phyloP scores from a whole-genome alignment of 2,329 filamentous ascomycete species.

The Fusarium duplospermum region DNA sequence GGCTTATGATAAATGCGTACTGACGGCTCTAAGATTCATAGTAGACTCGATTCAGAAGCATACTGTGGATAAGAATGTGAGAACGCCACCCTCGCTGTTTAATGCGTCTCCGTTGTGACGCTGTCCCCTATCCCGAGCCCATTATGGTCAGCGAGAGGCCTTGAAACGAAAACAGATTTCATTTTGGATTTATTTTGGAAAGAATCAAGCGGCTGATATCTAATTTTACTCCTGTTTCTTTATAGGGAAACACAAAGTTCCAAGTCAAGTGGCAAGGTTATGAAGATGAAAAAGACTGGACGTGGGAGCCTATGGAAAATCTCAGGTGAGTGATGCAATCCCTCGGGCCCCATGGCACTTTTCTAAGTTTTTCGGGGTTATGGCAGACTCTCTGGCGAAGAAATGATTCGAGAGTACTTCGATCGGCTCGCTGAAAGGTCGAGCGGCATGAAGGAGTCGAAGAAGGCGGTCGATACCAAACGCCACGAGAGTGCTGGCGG shows the following conservation, averaged over 20 bases:
- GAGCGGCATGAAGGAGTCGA: background rate
- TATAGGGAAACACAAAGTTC: background rate
- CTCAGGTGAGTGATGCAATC: background rate
- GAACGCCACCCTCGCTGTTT: too few relatives aligned
- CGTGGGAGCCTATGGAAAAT: background rate
- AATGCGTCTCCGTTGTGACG: too few relatives aligned
- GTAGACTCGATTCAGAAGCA: too few relatives aligned
- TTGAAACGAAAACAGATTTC: too few relatives aligned
- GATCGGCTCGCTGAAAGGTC: background rate
- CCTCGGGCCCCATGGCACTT: background rate
- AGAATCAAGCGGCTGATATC: too few relatives aligned
- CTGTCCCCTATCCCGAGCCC: too few relatives aligned
- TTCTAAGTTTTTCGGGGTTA: background rate
- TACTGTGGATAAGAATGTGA: too few relatives aligned
- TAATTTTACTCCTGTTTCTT: background rate
- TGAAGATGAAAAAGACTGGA: background rate
- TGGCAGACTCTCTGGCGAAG: background rate
- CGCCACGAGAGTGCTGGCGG: background rate
- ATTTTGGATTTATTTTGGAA: too few relatives aligned
- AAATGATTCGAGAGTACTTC: background rate
- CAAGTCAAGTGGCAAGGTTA: background rate
- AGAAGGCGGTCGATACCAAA: background rate
- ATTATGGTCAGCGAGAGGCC: too few relatives aligned
- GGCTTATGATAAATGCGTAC: too few relatives aligned
- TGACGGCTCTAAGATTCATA: too few relatives aligned